These are phyloP conservation scores for Hypoxylon sp. DNA, from an alignment of 2,329 filamentous ascomycete genomes.

Conservation along the genomic window DNA sequence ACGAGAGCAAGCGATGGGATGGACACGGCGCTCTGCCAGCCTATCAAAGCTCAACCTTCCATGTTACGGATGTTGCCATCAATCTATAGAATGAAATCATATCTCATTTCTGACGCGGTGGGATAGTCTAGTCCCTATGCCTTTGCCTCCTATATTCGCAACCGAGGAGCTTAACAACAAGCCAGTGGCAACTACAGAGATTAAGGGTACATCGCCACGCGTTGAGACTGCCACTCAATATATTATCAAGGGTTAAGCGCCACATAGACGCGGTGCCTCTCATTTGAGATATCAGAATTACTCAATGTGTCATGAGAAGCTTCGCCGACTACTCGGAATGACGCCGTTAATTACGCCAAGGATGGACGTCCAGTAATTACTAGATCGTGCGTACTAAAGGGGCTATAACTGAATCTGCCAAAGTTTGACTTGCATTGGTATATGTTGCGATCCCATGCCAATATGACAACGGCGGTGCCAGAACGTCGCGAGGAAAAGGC, in stretches of 20 bases:
- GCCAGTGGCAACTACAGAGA: constrained; percentile 15
- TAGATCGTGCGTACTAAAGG: neutral
- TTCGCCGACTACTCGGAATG: neutral
- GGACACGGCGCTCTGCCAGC: constrained; percentile 4
- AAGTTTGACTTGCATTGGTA: neutral
- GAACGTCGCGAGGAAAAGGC: constrained; percentile 1
- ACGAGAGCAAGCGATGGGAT: constrained; percentile 10
- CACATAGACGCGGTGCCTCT: constrained; percentile 21
- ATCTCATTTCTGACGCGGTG: constrained; percentile 29
- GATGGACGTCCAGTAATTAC: neutral
- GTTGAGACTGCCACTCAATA: constrained; percentile 9
- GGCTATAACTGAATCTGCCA: constrained; percentile 1
- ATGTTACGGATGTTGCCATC: constrained; percentile 26
- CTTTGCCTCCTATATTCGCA: constrained; percentile 19
- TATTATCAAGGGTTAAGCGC: constrained; percentile 27
- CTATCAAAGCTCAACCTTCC: constrained; percentile 15
- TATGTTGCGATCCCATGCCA: neutral
- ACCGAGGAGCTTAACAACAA: neutral
- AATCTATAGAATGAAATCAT: constrained; percentile 28
- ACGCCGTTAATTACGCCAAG: neutral
- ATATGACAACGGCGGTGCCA: constrained; percentile 6
- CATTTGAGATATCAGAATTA: neutral
- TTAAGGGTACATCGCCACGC: constrained; percentile 21
- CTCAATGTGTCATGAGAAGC: constrained; percentile 7
- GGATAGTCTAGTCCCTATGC: constrained; percentile 23